Conservation (phyloP, 2,329 filamentous ascomycete species). For the Biscogniauxia mediterranea region DNA sequence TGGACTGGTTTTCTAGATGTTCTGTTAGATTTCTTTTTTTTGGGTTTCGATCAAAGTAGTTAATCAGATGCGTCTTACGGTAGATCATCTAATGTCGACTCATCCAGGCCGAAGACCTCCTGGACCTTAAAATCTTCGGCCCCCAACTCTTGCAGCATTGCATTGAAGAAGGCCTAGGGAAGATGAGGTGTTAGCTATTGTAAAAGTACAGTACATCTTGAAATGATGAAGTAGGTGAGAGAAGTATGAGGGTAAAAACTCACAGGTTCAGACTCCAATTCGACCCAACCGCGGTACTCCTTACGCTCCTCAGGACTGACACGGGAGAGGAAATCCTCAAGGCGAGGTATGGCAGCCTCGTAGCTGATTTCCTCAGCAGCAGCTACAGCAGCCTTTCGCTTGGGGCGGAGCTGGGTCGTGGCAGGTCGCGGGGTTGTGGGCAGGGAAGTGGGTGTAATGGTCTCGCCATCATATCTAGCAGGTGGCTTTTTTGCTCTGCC, state of each 20-base stretch:
- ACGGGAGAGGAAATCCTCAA: conserved; percentile 46
- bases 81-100: conserved; percentile 59
- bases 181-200: conserved; percentile 6
- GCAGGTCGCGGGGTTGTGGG: background rate
- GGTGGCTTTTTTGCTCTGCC: conserved; percentile 20
- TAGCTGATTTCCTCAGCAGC: conserved; percentile 32
- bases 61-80: conserved; percentile 48
- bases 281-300: conserved; percentile 72
- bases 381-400: conserved; percentile 42
- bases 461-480: conserved; percentile 21
- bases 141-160: conserved; percentile 76
- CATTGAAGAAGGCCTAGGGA: conserved; percentile 75
- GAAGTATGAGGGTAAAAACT: conserved; percentile 26
- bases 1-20: conserved; percentile 64
- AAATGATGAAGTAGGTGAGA: background rate
- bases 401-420: conserved; percentile 36
- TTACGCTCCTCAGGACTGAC: conserved; percentile 52
- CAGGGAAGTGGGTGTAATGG: conserved; percentile 14
- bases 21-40: background rate
- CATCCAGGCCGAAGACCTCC: conserved; percentile 74
- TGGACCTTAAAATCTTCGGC: conserved; percentile 70
- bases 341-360: conserved; percentile 36
- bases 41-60: conserved; percentile 25
- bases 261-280: conserved; percentile 88
- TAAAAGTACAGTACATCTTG: conserved; percentile 8